A percentile compares a stretch with the other conserved stretches of the same genome.
phyloP scores from a whole-genome alignment of 208 protist species.

The Trichomonas vaginalis region DNA sequence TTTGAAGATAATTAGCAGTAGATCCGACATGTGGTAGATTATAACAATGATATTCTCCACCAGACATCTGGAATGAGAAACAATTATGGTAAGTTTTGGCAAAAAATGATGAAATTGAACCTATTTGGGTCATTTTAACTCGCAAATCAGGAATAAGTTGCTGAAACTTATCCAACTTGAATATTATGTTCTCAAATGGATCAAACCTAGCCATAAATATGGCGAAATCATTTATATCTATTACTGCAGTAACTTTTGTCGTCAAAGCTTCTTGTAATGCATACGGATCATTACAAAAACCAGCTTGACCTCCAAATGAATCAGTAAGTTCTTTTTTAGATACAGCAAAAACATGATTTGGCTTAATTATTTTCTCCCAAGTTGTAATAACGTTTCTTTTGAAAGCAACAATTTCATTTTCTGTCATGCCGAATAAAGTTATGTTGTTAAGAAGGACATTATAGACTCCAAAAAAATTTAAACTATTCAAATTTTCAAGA shows the following conservation, averaged over 20 bases:
- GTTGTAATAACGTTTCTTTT: not conserved
- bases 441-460: not conserved
- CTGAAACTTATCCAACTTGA: not conserved
- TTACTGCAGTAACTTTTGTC: not conserved
- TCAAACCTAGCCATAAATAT: slow-evolving; percentile 2
- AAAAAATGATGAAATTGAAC: not conserved
- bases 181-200: not conserved
- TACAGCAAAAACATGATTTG: not conserved
- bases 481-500: not conserved
- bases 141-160: not conserved
- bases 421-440: not conserved
- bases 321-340: not conserved
- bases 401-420: not conserved
- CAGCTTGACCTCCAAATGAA: not conserved
- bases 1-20: not conserved
- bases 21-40: not conserved
- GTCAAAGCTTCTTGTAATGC: not conserved
- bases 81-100: not conserved
- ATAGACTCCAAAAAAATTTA: not conserved
- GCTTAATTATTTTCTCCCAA: not conserved
- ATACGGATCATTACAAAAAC: not conserved
- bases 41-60: slow-evolving; percentile 12
- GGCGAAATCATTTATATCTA: not conserved
- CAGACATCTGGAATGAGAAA: not conserved
- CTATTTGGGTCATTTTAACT: not conserved